These are phyloP conservation scores for Trapa bicornis DNA, from an alignment of 345 rosid species.

Conservation along the genomic window DNA sequence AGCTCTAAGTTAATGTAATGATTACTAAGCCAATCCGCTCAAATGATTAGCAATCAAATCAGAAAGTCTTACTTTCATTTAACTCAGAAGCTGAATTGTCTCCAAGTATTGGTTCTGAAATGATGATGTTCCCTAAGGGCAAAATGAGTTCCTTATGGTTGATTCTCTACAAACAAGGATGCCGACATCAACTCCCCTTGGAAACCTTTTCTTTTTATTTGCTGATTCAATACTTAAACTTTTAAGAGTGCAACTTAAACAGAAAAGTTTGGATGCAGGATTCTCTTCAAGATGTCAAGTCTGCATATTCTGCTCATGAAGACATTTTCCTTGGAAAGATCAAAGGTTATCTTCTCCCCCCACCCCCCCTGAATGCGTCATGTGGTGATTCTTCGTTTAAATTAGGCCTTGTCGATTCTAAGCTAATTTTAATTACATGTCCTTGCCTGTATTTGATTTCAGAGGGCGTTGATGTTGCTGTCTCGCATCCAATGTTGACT, in stretches of 20 bases:
- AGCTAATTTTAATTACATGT: neutral
- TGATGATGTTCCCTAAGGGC: neutral
- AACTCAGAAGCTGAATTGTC: neutral
- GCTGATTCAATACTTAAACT: neutral
- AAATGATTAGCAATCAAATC: too few relatives aligned
- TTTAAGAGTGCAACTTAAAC: neutral
- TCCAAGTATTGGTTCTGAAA: neutral
- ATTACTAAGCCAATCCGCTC: too few relatives aligned
- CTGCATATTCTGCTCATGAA: slow-evolving; percentile 49
- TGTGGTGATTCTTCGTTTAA: neutral
- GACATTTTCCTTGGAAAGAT: slow-evolving; percentile 38
- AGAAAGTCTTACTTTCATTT: too few relatives aligned
- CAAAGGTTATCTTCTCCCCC: slow-evolving; percentile 34
- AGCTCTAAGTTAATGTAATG: too few relatives aligned
- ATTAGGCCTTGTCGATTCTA: neutral
- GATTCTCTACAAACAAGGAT: neutral
- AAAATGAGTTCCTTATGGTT: neutral
- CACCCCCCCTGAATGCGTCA: neutral
- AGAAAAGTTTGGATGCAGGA: slow-evolving; percentile 26
- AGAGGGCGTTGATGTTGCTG: slow-evolving; percentile 64
- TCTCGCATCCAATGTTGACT: slow-evolving; percentile 45
- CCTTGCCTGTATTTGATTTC: slow-evolving; percentile 12
- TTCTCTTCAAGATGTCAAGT: slow-evolving; percentile 37
- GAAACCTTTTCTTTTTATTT: neutral
- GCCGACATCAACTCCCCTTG: neutral